Evolutionary conservation across 192 early-diverging fungal species (phyloP).

Genomic region (Coemansia sp.): DNA sequence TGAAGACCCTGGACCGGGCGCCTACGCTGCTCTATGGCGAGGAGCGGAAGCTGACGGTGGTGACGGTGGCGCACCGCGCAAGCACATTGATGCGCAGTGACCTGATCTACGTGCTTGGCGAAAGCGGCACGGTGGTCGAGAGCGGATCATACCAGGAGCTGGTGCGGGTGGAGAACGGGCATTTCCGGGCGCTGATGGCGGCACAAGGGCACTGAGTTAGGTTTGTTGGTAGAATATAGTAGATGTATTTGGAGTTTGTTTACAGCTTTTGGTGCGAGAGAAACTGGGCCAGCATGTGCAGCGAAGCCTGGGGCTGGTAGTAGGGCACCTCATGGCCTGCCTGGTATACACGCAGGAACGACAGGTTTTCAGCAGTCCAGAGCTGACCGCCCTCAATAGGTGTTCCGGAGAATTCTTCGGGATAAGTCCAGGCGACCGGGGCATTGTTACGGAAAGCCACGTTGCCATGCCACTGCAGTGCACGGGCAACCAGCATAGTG

Average conservation of each 20-base stretch:
- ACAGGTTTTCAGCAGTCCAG: conserved; percentile 64
- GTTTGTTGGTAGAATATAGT: no score
- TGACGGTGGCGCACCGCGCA: conserved; percentile 74
- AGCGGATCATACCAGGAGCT: conserved; percentile 68
- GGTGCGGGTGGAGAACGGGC: conserved; percentile 55
- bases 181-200: conserved; percentile 54
- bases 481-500: conserved; percentile 33
- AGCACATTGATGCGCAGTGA: conserved; percentile 79
- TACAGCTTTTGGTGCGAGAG: conserved; percentile 36
- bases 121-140: conserved; percentile 66
- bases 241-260: conserved; percentile 1
- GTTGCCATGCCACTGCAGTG: conserved; percentile 56
- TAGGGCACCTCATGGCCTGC: conserved; percentile 91
- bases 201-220: conserved; percentile 50
- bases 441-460: conserved; percentile 3
- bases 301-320: conserved; percentile 81
- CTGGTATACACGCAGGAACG: conserved; percentile 81
- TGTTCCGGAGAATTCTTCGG: conserved; percentile 27
- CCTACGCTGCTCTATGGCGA: no score
- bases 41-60: no score
- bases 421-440: conserved; percentile 35
- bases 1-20: no score
- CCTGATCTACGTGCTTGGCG: conserved; percentile 61
- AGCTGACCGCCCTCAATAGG: conserved; percentile 57
- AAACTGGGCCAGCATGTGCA: conserved; percentile 88